Evolutionary conservation across 768 basidiomycete genomes (phyloP).

Genomic region (Tremella mesenterica): DNA sequence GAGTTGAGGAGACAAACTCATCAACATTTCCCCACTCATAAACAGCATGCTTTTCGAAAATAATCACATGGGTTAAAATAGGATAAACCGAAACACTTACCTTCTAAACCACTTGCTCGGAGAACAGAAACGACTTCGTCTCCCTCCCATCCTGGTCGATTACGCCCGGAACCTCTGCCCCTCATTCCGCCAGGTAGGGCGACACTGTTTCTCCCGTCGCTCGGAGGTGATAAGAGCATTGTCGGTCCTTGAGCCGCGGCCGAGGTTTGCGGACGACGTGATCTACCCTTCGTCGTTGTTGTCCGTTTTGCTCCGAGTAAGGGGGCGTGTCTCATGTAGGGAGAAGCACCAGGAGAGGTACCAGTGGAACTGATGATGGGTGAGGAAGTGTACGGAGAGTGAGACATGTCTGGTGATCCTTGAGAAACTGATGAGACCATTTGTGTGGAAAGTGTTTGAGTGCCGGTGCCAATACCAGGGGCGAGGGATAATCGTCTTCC

Average conservation of each 20-base stretch:
- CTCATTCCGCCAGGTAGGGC: slow-evolving; percentile 17
- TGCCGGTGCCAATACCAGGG: slow-evolving; percentile 28
- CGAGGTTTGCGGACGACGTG: slow-evolving; percentile 19
- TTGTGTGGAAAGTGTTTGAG: slow-evolving; percentile 2
- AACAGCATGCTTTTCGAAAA: background rate
- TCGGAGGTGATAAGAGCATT: background rate
- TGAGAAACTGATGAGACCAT: background rate
- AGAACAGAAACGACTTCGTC: slow-evolving; percentile 39
- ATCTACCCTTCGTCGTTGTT: slow-evolving; percentile 1
- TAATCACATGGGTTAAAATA: background rate
- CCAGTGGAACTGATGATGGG: background rate
- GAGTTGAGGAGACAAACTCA: too few species aligned
- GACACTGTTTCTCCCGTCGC: slow-evolving; percentile 9
- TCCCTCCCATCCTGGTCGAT: slow-evolving; percentile 42
- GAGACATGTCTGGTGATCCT: background rate
- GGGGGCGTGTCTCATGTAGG: too few species aligned
- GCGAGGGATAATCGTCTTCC: slow-evolving; percentile 29
- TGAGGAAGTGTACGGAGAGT: background rate
- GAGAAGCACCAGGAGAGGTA: too few species aligned
- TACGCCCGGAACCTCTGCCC: slow-evolving; percentile 9
- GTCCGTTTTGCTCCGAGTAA: slow-evolving; percentile 18
- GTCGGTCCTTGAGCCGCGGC: background rate
- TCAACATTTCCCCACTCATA: background rate
- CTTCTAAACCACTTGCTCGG: slow-evolving; percentile 36
- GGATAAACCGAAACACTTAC: slow-evolving; percentile 21